Evolutionary conservation across 2,329 filamentous ascomycete species (phyloP), one percentile per base, ranked within the genome.

Genomic region (Aphanoascus verrucosus): DNA sequence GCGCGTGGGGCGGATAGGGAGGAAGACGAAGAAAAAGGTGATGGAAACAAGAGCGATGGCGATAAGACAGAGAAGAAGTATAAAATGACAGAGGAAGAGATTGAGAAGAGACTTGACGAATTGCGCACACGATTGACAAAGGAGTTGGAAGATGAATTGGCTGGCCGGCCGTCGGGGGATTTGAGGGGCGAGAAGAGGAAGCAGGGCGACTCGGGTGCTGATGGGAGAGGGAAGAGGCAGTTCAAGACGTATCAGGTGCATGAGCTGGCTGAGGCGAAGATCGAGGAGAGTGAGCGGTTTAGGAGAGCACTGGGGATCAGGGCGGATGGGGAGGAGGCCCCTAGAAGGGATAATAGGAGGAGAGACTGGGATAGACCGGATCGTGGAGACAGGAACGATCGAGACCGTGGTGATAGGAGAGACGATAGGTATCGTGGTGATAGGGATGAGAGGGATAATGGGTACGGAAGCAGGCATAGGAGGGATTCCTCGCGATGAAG

Each of bases 191-290:
- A 52, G 28, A 28, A 55, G 53, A 34, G 52, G 42, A 34, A 55
- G 55, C 38, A 49, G 40, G 41, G 59, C 42, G 53, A 61, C 43
- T 69, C 58, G 34, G 64, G 63, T 20, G 53, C 42, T 15, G 55
- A 42, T 43, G 58, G 58, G 4, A 61, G 57, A 57, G 63, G 65
- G 57, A 59, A 66, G 65, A 72, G 55, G 64, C 78, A 80, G 8
- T 77, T 97, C 59, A 98, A 97, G 72, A 78, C 83, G 60, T 89
- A 97, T 71, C 88, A 97, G 71, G 89, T 97, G 17, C 93, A 98
- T 73, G 93, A 97, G 72, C 78, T 95, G 67, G 93, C 93, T 15
- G 86, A 93, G 64, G 93, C 91, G 56, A 98, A 98, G 78, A 91
- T 94, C 61, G 85, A 88, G 67, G 93, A 98, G 77, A 95, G 85